phyloP scores from a whole-genome alignment of 2,329 filamentous ascomycete species.

The Aspergillus sp. region DNA sequence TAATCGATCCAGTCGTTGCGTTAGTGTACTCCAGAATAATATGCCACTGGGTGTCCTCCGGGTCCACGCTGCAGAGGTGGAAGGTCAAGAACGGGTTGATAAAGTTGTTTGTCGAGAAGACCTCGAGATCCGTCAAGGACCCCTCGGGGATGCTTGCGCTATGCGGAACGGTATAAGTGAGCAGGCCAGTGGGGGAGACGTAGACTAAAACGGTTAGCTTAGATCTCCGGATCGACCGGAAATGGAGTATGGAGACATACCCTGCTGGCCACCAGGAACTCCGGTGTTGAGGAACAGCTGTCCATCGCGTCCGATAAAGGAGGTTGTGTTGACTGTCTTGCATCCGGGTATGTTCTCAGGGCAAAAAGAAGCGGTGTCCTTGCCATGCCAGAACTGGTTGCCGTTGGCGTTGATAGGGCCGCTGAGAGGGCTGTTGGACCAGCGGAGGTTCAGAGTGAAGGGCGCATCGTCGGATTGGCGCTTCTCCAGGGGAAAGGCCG shows the following conservation, averaged over 20 bases:
- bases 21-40: slow-evolving; percentile 4
- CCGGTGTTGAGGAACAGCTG: slow-evolving; percentile 2
- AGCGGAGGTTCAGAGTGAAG: slow-evolving; percentile 6
- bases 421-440: slow-evolving; percentile 5
- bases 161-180: slow-evolving; percentile 4
- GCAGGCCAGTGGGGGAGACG: slow-evolving; percentile 2
- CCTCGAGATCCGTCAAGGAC: background rate
- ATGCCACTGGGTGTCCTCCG: background rate
- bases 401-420: slow-evolving; percentile 2
- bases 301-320: background rate
- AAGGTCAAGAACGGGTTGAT: slow-evolving; percentile 5
- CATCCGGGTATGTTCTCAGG: slow-evolving; percentile 2
- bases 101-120: slow-evolving; percentile 1
- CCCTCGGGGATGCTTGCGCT: slow-evolving; percentile 2
- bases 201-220: slow-evolving; percentile 1
- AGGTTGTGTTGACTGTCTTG: slow-evolving; percentile 1
- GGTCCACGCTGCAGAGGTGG: background rate
- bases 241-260: background rate
- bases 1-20: slow-evolving; percentile 3
- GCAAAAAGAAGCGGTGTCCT: slow-evolving; percentile 1
- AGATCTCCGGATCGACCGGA: background rate
- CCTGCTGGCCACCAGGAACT: slow-evolving; percentile 6
- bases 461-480: background rate
- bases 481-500: background rate
- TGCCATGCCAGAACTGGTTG: slow-evolving; percentile 3